Evolutionary conservation across 805 yeast species (phyloP).

Genomic region (Brettanomyces anomalus): DNA sequence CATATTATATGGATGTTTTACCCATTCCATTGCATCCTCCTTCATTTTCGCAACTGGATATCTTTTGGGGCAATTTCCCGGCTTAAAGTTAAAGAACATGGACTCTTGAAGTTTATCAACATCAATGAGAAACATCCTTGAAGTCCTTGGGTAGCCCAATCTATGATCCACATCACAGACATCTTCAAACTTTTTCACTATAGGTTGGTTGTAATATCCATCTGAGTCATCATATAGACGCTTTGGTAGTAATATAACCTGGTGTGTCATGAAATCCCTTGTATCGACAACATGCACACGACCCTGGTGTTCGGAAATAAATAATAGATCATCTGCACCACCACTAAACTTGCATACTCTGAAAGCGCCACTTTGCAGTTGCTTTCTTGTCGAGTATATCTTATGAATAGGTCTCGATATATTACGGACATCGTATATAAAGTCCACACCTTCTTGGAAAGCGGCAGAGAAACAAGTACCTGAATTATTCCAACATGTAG

Average conservation of each 20-base stretch:
- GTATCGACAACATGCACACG: slow-evolving; percentile 80
- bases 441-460: slow-evolving; percentile 78
- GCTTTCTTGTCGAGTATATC: slow-evolving; percentile 51
- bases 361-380: slow-evolving; percentile 33
- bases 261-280: slow-evolving; percentile 64
- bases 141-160: neutral
- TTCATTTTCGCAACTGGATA: neutral
- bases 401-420: slow-evolving; percentile 41
- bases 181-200: slow-evolving; percentile 23
- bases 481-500: slow-evolving; percentile 69
- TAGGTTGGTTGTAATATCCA: slow-evolving; percentile 18
- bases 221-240: slow-evolving; percentile 9
- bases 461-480: slow-evolving; percentile 69
- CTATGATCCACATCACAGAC: slow-evolving; percentile 8
- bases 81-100: slow-evolving; percentile 1
- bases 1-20: no score
- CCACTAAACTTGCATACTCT: slow-evolving; percentile 43
- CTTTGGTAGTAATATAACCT: slow-evolving; percentile 61
- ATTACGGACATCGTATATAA: slow-evolving; percentile 69
- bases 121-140: neutral
- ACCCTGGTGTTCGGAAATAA: slow-evolving; percentile 78
- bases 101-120: neutral
- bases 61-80: slow-evolving; percentile 2
- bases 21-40: neutral
- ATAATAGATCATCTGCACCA: slow-evolving; percentile 66